These are phyloP conservation scores for Thymus mandschuricus DNA, from an alignment of 257 asterid genomes.

Conservation along the genomic window DNA sequence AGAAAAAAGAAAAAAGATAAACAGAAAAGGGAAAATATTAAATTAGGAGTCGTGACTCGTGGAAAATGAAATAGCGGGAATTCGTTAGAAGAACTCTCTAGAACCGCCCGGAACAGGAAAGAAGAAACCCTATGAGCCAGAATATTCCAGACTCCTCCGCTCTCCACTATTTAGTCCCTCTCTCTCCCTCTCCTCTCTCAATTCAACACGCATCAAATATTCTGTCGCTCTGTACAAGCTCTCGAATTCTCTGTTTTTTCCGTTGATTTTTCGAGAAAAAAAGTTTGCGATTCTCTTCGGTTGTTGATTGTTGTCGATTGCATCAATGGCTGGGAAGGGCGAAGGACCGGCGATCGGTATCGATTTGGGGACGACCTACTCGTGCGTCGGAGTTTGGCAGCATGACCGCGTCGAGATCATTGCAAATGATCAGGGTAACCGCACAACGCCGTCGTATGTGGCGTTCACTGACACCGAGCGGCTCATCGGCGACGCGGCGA, in stretches of 20 bases:
- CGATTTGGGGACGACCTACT: conserved; percentile 34
- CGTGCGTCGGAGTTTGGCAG: conserved; percentile 37
- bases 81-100: conserved; percentile 3
- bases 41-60: no score
- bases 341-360: conserved; percentile 39
- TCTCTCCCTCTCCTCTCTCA: not conserved
- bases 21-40: no score
- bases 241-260: not conserved
- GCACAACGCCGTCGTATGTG: conserved; percentile 36
- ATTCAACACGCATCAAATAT: not conserved
- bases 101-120: conserved; percentile 5
- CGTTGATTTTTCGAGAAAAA: no score
- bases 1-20: no score
- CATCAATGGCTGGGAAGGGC: conserved; percentile 32
- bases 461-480: conserved; percentile 39
- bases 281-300: not conserved
- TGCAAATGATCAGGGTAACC: conserved; percentile 38
- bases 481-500: conserved; percentile 37
- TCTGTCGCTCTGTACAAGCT: not conserved
- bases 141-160: conserved; percentile 16
- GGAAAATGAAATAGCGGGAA: not conserved
- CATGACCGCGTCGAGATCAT: conserved; percentile 37
- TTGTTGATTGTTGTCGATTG: not conserved
- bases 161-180: not conserved
- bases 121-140: not conserved